Base-by-base conservation (phyloP, 305 asterid genomes). In the Ajuga reptans region DNA sequence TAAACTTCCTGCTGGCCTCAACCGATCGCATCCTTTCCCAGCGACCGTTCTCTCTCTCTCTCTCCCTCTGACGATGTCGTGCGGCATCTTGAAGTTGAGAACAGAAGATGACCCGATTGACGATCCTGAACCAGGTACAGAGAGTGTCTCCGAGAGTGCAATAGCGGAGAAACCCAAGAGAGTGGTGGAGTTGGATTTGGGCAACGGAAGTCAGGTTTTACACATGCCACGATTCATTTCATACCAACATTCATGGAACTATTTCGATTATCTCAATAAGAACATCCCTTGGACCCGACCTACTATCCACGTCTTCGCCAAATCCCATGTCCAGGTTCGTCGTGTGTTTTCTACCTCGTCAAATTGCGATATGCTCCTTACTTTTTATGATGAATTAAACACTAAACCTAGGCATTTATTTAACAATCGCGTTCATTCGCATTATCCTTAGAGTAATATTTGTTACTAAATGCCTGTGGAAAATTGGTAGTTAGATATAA, bases 221-320 rank as follows among this genome's bases (percentile, higher is more conserved):
- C 89, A 89, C 85, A 68, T 77, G 6, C 79, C 86, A 6, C 86
- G 83, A 42, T 86, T 91, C 79, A 64, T 93, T 27, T 60, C 89
- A 0, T 89, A 83, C 75, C 66, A 78, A 52, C 75, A 89, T 55
- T 89, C 97, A 3, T 91, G 96, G 92, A 54, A 71, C 6, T 91
- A 77, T 74, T 87, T 93, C 51, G 83, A 87, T 17, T 93, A 81
- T 75, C 85, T 93, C 12, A 77, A 93, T 74, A 75, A 83, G 21
- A 83, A 87, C 78, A 89, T 93, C 59, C 99, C 93, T 43, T 93
- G 99, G 99, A 90, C 86, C 71, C 86, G 99, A 60, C 99, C 99
- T 78, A 86, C 93, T 21, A 77, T 91, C 80, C 90, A 88, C 29
- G 97, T 89, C 65, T 93, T 93, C 21, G 95, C 90, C 66, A 81